A percentile compares a stretch with the other conserved stretches of the same genome.
phyloP scores from a whole-genome alignment of 345 rosid species.

The Mangifera indica region DNA sequence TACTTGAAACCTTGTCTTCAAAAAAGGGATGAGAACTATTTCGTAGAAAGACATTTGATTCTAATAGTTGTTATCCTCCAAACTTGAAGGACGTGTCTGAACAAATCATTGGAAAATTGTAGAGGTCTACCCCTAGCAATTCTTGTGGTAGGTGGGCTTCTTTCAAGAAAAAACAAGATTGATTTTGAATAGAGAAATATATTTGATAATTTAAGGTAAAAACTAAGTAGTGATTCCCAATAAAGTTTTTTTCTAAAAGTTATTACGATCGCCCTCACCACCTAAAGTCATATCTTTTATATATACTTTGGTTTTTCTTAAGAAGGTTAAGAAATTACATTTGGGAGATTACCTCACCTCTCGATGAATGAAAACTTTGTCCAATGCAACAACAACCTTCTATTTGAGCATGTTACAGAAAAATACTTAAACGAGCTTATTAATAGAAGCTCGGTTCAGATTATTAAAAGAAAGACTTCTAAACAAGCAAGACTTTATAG shows the following conservation, averaged over 20 bases:
- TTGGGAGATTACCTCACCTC: not conserved
- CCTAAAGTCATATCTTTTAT: too few relatives aligned
- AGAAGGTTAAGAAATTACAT: constrained; percentile 12
- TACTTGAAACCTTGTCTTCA: constrained; percentile 11
- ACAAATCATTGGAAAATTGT: constrained; percentile 15
- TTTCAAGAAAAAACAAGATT: constrained; percentile 5
- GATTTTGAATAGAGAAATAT: constrained; percentile 7
- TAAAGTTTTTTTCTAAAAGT: too few relatives aligned
- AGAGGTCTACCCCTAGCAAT: constrained; percentile 29
- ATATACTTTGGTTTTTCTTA: constrained; percentile 28
- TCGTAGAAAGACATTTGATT: not conserved
- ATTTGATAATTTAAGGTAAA: constrained; percentile 1
- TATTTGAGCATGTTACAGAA: constrained; percentile 20
- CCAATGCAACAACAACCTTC: not conserved
- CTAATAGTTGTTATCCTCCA: constrained; percentile 4
- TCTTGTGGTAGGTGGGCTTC: constrained; percentile 12
- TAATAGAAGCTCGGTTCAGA: too few relatives aligned
- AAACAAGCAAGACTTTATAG: constrained; percentile 17
- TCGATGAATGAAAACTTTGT: constrained; percentile 30
- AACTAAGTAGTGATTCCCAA: not conserved
- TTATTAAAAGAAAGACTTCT: constrained; percentile 1
- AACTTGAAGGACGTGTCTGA: constrained; percentile 4
- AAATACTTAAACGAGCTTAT: constrained; percentile 15
- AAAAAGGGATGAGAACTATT: constrained; percentile 7
- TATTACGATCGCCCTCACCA: too few relatives aligned